A percentile compares a stretch with the other conserved stretches of the same genome.
phyloP scores from a whole-genome alignment of 2,329 filamentous ascomycete genomes.

The Exserohilum turcica region DNA sequence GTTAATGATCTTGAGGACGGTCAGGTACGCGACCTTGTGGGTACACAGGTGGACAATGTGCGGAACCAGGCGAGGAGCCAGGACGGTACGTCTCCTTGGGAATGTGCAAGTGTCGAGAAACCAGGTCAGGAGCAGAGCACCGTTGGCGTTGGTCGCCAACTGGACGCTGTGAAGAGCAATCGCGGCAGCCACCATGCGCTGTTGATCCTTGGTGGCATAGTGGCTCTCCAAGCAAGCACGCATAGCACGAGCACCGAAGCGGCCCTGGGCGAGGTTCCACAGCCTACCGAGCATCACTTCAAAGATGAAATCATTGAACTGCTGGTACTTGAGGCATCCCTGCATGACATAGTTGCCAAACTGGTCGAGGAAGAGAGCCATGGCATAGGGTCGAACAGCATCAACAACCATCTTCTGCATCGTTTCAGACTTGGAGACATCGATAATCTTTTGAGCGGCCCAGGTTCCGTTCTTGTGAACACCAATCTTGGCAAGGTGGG shows the following conservation, averaged over 20 bases:
- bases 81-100: slow-evolving; percentile 84
- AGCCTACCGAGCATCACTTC: slow-evolving; percentile 93
- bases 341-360: slow-evolving; percentile 99
- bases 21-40: slow-evolving; percentile 97
- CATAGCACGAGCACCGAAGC: slow-evolving; percentile 95
- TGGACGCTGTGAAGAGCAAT: slow-evolving; percentile 98
- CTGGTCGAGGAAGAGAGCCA: slow-evolving; percentile 93
- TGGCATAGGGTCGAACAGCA: slow-evolving; percentile 80
- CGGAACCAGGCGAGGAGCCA: slow-evolving; percentile 89
- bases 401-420: slow-evolving; percentile 88
- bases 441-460: slow-evolving; percentile 99
- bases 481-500: slow-evolving; percentile 93
- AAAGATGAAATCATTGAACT: slow-evolving; percentile 96
- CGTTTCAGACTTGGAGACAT: slow-evolving; percentile 82
- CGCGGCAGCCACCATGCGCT: slow-evolving; percentile 88
- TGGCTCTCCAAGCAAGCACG: slow-evolving; percentile 95
- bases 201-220: slow-evolving; percentile 91
- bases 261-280: slow-evolving; percentile 91
- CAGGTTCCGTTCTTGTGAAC: slow-evolving; percentile 99
- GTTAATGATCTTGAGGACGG: slow-evolving; percentile 97
- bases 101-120: slow-evolving; percentile 98
- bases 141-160: slow-evolving; percentile 93
- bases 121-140: slow-evolving; percentile 92
- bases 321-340: slow-evolving; percentile 89
- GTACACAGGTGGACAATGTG: slow-evolving; percentile 95